A percentile compares a stretch with the other conserved stretches of the same genome.
Conservation (phyloP, 1,284 basidiomycete species). For the Pisolithus thermaeus region DNA sequence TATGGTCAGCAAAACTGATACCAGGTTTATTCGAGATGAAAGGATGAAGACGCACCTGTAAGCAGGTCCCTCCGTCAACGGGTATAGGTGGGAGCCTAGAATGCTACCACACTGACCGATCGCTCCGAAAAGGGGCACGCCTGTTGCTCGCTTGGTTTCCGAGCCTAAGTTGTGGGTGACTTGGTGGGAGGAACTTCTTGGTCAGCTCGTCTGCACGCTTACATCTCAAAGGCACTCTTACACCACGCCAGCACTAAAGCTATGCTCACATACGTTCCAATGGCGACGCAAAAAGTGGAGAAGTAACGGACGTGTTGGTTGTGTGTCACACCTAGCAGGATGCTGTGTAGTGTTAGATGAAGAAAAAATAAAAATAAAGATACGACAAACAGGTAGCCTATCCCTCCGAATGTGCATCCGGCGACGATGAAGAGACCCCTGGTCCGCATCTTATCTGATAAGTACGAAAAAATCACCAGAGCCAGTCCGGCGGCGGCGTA, state of each 20-base stretch:
- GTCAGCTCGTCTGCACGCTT: not conserved
- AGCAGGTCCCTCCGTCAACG: slow-evolving; percentile 52
- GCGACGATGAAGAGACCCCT: slow-evolving; percentile 57
- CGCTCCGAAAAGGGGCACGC: slow-evolving; percentile 69
- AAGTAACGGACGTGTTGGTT: slow-evolving; percentile 57
- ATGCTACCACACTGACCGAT: slow-evolving; percentile 72
- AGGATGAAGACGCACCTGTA: slow-evolving; percentile 46
- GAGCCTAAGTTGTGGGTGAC: slow-evolving; percentile 72
- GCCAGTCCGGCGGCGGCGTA: slow-evolving; percentile 70
- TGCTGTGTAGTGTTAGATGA: slow-evolving; percentile 10
- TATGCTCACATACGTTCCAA: slow-evolving; percentile 64
- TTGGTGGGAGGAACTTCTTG: slow-evolving; percentile 19
- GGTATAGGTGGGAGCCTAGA: slow-evolving; percentile 67
- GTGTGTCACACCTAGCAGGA: slow-evolving; percentile 16
- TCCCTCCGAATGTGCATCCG: slow-evolving; percentile 45
- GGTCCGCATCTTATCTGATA: slow-evolving; percentile 68
- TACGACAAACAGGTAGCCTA: slow-evolving; percentile 48
- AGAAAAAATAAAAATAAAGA: not conserved
- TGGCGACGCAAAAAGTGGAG: slow-evolving; percentile 63
- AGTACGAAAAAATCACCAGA: slow-evolving; percentile 56
- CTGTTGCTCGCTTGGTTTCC: slow-evolving; percentile 71
- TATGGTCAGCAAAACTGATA: not conserved
- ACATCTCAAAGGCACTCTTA: slow-evolving; percentile 31
- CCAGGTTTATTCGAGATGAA: too few relatives aligned
- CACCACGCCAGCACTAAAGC: slow-evolving; percentile 70